Base-by-base conservation (phyloP, 1,284 basidiomycete genomes). In the Cryptococcus jaspeensis region DNA sequence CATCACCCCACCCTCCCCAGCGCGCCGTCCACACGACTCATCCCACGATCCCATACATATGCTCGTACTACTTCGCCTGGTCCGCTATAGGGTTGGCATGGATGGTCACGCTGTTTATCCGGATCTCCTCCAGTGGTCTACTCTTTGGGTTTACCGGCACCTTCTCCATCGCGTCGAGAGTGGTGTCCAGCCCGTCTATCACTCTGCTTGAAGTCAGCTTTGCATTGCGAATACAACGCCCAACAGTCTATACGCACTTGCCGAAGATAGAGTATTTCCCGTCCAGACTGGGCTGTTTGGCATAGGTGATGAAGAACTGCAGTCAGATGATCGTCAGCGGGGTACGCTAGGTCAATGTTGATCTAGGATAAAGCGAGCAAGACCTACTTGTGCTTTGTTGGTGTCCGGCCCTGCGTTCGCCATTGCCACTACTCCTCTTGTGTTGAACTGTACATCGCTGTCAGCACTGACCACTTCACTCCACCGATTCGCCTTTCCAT, bases 251-350 rank as follows among this genome's bases (percentile, higher is more conserved):
- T 28, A 70, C 80, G 59, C 43, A 80, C 80, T 77, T 77, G n/a
- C 92, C 93, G 64, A 97, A 87, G 60, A 97, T 95, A 5, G 91
- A 92, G 79, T 96, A 95, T 77, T 96, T 96, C 56, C 87, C 87
- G 73, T 97, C 92, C 22, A 97, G 84, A 71, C 95, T 92, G 1
- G 89, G 79, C 69, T 96, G 92, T 71, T 96, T 96, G 0, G 87
- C 81, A 72, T 95, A 97, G 1, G 92, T 88, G 72, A 97, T 86
- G 79, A 96, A 95, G 79, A 96, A 95, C 78, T 95, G 88, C 0
- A 61, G 67, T 49, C 28, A 28, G 45, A 15, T 3, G 39, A 20
- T 4, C 16, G 46, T 41, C 11, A 44, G 36, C n/a, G 5, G 4
- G 4, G 9, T 32, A 9, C 4, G 4, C 4, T 32, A 5, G 28